A percentile compares a stretch with the other conserved stretches of the same genome.
These are phyloP conservation scores for Populus nigra DNA, from an alignment of 345 rosid species.

Conservation along the genomic window DNA sequence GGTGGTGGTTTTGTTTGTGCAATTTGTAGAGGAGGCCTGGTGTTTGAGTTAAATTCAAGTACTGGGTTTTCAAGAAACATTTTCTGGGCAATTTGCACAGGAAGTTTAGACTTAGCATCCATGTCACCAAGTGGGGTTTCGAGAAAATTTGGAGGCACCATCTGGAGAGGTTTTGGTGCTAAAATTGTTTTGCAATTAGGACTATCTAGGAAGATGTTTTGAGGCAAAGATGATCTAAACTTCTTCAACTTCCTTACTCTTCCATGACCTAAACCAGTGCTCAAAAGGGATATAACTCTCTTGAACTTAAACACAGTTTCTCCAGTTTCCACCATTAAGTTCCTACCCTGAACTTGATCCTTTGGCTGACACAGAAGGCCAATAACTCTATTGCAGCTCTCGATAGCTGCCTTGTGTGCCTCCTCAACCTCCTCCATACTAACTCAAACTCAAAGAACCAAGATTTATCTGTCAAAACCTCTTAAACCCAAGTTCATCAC, in stretches of 20 bases:
- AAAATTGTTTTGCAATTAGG: constrained; percentile 41
- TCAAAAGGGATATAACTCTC: constrained; percentile 58
- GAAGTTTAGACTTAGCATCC: constrained; percentile 29
- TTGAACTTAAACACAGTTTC: constrained; percentile 54
- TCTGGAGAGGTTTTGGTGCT: constrained; percentile 65
- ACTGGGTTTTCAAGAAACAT: constrained; percentile 43
- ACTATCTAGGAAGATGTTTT: constrained; percentile 54
- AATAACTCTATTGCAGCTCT: constrained; percentile 41
- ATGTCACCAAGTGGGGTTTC: constrained; percentile 25
- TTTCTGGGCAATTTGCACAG: constrained; percentile 21
- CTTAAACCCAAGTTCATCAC: constrained; percentile 11
- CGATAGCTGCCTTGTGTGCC: constrained; percentile 22
- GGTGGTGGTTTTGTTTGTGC: constrained; percentile 25
- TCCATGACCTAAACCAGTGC: constrained; percentile 41
- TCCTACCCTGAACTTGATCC: constrained; percentile 35
- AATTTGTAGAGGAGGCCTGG: constrained; percentile 36
- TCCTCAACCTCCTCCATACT: constrained; percentile 30
- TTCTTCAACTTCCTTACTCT: constrained; percentile 49
- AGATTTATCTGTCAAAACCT: constrained; percentile 11
- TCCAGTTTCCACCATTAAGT: constrained; percentile 44
- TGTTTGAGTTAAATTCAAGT: constrained; percentile 41
- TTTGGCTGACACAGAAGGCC: constrained; percentile 43
- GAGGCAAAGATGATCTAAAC: constrained; percentile 53
- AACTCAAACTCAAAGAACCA: constrained; percentile 8
- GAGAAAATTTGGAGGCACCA: constrained; percentile 38